A percentile compares a stretch with the other conserved stretches of the same genome.
Conservation (phyloP, 352 stramenopile species). For the Phytopythium cucurbitacearum region DNA sequence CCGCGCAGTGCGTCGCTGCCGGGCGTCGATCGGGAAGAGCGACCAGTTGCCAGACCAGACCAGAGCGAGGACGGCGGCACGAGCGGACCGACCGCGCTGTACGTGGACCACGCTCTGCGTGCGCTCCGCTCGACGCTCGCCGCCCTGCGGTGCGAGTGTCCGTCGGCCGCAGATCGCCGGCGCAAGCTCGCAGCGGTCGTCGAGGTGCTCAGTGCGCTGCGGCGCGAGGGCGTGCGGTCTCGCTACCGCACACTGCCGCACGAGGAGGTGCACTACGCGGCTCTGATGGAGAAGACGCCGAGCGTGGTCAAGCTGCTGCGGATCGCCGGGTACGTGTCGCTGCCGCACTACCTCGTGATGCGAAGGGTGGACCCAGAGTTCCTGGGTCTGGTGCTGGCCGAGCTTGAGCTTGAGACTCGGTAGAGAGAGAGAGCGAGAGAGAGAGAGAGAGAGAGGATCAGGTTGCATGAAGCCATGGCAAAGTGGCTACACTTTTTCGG, state of each 20-base stretch:
- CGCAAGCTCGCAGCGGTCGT: conserved; percentile 67
- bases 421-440: too few species aligned
- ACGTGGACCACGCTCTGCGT: conserved; percentile 36
- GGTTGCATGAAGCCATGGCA: not conserved
- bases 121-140: conserved; percentile 53
- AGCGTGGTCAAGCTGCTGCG: conserved; percentile 78
- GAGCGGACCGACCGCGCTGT: conserved; percentile 22
- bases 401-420: conserved; percentile 32
- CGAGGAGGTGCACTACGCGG: conserved; percentile 68
- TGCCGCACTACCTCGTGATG: conserved; percentile 74
- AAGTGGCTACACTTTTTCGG: too few species aligned
- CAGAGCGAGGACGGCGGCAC: too few species aligned
- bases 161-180: conserved; percentile 51
- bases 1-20: conserved; percentile 61
- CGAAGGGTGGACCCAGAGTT: conserved; percentile 63
- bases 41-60: conserved; percentile 37
- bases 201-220: conserved; percentile 63
- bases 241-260: conserved; percentile 65
- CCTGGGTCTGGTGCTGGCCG: conserved; percentile 51
- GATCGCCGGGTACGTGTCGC: conserved; percentile 66
- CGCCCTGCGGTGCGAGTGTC: conserved; percentile 59
- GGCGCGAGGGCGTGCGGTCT: conserved; percentile 54
- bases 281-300: conserved; percentile 58
- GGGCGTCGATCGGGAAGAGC: conserved; percentile 38
- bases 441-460: too few species aligned